Percentiles rank a stretch among this genome's conserved stretches.
Conservation (phyloP, 2,329 filamentous ascomycete genomes). For the Fusarium sp. region DNA sequence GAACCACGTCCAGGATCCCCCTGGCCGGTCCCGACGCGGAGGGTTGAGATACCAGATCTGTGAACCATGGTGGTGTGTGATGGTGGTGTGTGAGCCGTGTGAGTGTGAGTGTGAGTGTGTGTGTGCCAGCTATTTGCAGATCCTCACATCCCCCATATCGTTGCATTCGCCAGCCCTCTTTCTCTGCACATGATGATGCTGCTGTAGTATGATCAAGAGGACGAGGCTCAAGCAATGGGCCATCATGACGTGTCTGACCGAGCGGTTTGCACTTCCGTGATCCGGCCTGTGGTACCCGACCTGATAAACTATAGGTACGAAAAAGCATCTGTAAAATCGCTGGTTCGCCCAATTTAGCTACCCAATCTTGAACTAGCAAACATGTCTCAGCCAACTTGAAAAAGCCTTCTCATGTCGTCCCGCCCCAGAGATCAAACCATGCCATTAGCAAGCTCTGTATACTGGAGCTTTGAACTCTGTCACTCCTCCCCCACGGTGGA, state of each 20-base stretch:
- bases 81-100: conserved; percentile 7
- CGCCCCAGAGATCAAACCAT: conserved; percentile 4
- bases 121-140: conserved; percentile 34
- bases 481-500: neutral
- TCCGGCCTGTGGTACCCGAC: conserved; percentile 6
- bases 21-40: conserved; percentile 38
- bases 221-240: neutral
- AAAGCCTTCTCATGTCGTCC: conserved; percentile 1
- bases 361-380: conserved; percentile 8
- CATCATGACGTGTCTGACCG: conserved; percentile 19
- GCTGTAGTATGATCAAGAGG: conserved; percentile 1
- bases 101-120: conserved; percentile 5
- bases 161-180: conserved; percentile 5
- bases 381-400: conserved; percentile 25
- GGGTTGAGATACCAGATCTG: conserved; percentile 44
- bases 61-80: conserved; percentile 28
- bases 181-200: neutral
- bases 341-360: conserved; percentile 17
- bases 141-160: conserved; percentile 23
- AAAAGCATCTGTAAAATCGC: conserved; percentile 1
- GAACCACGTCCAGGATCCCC: conserved; percentile 42
- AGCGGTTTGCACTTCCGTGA: neutral
- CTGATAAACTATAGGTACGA: conserved; percentile 1
- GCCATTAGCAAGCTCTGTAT: neutral
- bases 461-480: conserved; percentile 32